phyloP scores from a whole-genome alignment of 306 rosid species.

The Cucumis cinereus region DNA sequence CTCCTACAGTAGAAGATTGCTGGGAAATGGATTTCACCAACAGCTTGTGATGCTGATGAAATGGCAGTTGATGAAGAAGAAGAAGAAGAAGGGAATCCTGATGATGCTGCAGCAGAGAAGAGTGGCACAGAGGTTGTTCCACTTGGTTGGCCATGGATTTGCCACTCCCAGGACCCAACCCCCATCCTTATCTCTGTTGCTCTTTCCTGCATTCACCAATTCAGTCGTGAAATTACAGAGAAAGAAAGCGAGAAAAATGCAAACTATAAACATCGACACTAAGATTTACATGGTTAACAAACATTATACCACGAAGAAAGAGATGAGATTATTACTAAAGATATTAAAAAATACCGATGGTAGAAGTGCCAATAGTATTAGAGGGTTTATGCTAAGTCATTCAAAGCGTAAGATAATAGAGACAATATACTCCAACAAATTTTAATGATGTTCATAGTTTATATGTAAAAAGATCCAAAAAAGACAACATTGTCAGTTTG shows the following conservation, averaged over 20 bases:
- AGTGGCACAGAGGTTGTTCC: conserved; percentile 37
- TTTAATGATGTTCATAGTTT: neutral
- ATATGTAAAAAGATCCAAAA: neutral
- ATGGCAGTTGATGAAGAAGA: conserved; percentile 20
- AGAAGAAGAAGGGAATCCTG: conserved; percentile 72
- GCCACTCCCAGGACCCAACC: conserved; percentile 51
- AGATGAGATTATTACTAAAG: too few species aligned
- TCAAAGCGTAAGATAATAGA: too few species aligned
- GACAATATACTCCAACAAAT: neutral
- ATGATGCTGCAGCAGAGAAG: conserved; percentile 98
- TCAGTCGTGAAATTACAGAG: too few species aligned
- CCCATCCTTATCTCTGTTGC: conserved; percentile 60
- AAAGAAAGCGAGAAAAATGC: too few species aligned
- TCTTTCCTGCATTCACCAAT: conserved; percentile 35
- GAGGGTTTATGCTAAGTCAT: too few species aligned
- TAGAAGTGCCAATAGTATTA: too few species aligned
- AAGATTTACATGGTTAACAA: too few species aligned
- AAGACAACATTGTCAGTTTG: neutral
- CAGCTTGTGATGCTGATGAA: conserved; percentile 38
- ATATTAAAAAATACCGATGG: too few species aligned
- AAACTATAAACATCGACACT: too few species aligned
- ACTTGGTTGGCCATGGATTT: conserved; percentile 40
- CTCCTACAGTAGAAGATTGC: conserved; percentile 12
- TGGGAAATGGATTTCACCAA: conserved; percentile 40
- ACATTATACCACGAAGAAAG: too few species aligned